Base-by-base conservation (phyloP, 768 basidiomycete species). In the Crepidotus variabilis region DNA sequence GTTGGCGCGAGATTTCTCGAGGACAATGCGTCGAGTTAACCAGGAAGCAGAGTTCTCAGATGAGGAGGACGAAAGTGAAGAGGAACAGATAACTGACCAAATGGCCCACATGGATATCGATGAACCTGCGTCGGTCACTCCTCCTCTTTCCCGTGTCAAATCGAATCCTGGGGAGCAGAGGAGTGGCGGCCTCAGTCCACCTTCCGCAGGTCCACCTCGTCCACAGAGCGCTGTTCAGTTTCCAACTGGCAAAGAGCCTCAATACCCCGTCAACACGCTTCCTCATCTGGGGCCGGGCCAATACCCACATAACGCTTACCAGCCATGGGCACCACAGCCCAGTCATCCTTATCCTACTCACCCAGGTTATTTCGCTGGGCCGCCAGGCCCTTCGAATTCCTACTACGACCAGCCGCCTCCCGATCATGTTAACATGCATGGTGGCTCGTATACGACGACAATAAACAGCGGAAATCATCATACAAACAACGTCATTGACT, bases 401-500 rank as follows among this genome's bases (percentile, higher is more conserved):
- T 11, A 16, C n/a, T 6, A 34, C 61, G 14, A 55, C 52, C 49
- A 57, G 18, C 49, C 50, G 35, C 0, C 32, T 54, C 47, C 9
- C 8, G 39, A 54, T 53, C 28, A 50, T 20, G 52, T 22, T 2
- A 39, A 55, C 24, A 47, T 58, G 13, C 60, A 64, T 22, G 32
- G 52, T 16, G 43, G 55, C 1, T 39, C 54, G 5, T 43, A 60
- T 24, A 57, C 47, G 23, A 56, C 45, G 10, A 62, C 62, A 36
- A 51, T 57, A 16, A 51, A 56, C 16, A 64, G 63, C 9, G 51
- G 57, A 13, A 66, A 66, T 32, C 50, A 47, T 5, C 10, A 49
- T 10, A 57, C 54, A 35, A 59, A 35, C 13, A 23, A 58, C 11
- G 35, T 58, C 1, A 47, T 52, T n/a, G 65, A 66, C 51, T 66